Evolutionary conservation across 176 grass and related monocot genomes (phyloP), one percentile per base, ranked within the genome.

Genomic region (Elaeis guineensis): DNA sequence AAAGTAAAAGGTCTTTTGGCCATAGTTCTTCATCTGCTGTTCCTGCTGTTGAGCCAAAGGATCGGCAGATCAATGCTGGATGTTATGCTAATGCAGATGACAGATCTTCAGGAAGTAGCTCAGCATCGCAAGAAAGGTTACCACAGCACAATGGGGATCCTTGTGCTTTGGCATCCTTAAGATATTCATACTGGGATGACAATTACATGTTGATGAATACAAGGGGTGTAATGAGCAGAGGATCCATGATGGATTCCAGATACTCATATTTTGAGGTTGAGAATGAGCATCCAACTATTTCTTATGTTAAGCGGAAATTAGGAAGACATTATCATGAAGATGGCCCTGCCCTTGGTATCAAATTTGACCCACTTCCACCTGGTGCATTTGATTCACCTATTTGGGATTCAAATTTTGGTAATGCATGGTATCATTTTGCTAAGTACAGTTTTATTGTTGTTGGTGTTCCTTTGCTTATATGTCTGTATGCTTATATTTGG

Each of bases 351-450:
- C 64, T 66, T 54, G 50, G 64, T 53, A 15, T 66, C 17, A 50
- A 29, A 30, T 66, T 66, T 66, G 50, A 66, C 48, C 24, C 50
- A 52, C 24, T 66, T 17, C 64, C 64, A 54, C 64, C 64, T 66
- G 64, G 64, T 24, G 49, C 64, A 51, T 66, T 66, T 20, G 51
- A 28, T 54, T 52, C 50, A 54, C 24, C 50, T 30, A n/a, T 66
- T 28, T 17, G 6, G 11, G n/a, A 28, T 53, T 19, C 50, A 29
- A 28, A 18, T 54, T 28, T 1, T 54, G 50, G 50, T 29, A 54
- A 66, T 30, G 5, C 21, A 44, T 44, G 35, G 35, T 14, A 44
- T 44, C 35, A 44, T 44, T 44, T 44, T 44, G 11, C 1, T 12
- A 9, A 44, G 35, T 12, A 44, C 12, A 44, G 35, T 44, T 12